Base-by-base conservation (phyloP, 768 basidiomycete species). In the Hortiboletus campestris region DNA sequence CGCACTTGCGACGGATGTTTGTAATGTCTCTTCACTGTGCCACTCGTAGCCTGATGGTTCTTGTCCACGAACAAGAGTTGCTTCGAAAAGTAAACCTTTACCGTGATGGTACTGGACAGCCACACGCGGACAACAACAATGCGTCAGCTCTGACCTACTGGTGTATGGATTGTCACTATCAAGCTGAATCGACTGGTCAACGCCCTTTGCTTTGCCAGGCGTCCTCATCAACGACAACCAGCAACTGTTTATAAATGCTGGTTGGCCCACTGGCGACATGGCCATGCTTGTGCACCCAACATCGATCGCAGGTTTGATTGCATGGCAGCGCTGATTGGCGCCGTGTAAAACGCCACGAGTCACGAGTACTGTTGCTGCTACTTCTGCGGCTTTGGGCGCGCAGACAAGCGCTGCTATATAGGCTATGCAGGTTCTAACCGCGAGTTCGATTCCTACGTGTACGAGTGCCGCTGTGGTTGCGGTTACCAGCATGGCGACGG, bases 51-150 rank as follows among this genome's bases (percentile, higher is more conserved):
- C 42, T 55, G 14, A 60, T 67, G 63, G 67, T 63, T 4, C 58
- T 69, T 12, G 57, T 67, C 28, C 53, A 65, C 13, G 67, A 60
- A 34, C 58, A 69, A 22, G 55, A 39, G 19, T 65, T 62, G 3
- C 67, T 67, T 40, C 38, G 49, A 29, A 67, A 67, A 57, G 67
- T 67, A 6, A 69, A 67, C 43, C 55, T 67, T 29, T 67, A 69
- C 35, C 67, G 67, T 8, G 58, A 49, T 22, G 67, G 67, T 28
- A 58, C 67, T 22, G 68, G 68, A 34, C 67, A 67, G 28, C 65
- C 67, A 6, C 55, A 51, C 13, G 67, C 67, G 4, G 58, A 67
- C 34, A 58, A 50, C 35, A 42, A 58, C 1, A 67, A 67, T 36
- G 65, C 67, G 9, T 67, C 67, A 5, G 60, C 1, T 22, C 3